Evolutionary conservation across 2,329 filamentous ascomycete genomes (phyloP).

Genomic region (Penicillium janthinellum): DNA sequence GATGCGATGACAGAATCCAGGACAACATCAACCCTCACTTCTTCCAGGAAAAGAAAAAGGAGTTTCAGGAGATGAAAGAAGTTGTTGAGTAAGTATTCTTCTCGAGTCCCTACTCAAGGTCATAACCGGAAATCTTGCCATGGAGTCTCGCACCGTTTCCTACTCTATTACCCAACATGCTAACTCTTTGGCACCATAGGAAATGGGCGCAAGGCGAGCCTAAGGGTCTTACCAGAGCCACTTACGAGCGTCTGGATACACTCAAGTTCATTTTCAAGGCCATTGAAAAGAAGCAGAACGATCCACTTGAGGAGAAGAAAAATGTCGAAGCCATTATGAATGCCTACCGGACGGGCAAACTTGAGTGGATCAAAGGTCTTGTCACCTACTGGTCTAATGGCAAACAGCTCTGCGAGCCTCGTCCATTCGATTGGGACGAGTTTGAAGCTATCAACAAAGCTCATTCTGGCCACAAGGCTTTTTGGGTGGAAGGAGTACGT

Average conservation of each 20-base stretch:
- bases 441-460: background rate
- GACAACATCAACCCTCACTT: constrained; percentile 4
- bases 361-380: background rate
- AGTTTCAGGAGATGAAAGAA: background rate
- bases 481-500: background rate
- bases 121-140: background rate
- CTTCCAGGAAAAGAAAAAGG: background rate
- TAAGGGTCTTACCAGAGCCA: background rate
- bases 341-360: background rate
- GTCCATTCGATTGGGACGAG: background rate
- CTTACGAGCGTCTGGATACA: background rate
- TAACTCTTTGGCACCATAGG: background rate
- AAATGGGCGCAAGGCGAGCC: background rate
- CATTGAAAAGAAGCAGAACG: background rate
- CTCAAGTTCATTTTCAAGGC: background rate
- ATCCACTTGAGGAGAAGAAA: background rate
- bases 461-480: background rate
- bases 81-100: background rate
- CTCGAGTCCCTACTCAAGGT: background rate
- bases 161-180: background rate
- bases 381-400: constrained; percentile 1
- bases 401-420: background rate
- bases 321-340: background rate
- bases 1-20: constrained; percentile 3
- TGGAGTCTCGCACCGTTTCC: background rate